phyloP scores from a whole-genome alignment of 148 eudicot species.

The Rhododendron vialii region DNA sequence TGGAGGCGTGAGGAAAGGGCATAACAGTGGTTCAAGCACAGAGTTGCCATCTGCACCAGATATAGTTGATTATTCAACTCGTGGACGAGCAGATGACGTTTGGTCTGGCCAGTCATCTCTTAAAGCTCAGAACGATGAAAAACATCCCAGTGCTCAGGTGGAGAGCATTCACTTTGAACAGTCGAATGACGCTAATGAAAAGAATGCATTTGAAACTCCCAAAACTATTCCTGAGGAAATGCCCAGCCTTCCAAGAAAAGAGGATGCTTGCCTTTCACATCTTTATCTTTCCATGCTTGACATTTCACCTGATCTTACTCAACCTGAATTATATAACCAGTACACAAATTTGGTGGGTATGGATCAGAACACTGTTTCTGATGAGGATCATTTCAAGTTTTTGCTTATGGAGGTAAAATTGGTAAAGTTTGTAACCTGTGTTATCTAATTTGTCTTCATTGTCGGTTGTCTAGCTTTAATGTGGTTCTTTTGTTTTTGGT shows the following conservation, averaged over 20 bases:
- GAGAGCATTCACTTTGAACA: slow-evolving; percentile 29
- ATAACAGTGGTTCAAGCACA: slow-evolving; percentile 39
- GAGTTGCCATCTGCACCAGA: slow-evolving; percentile 39
- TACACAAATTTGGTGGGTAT: slow-evolving; percentile 43
- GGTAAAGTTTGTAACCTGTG: not conserved
- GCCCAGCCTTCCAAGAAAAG: slow-evolving; percentile 28
- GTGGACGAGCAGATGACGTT: slow-evolving; percentile 42
- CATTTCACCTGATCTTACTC: slow-evolving; percentile 64
- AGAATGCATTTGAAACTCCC: slow-evolving; percentile 28
- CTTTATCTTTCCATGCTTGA: slow-evolving; percentile 74
- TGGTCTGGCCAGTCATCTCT: slow-evolving; percentile 37
- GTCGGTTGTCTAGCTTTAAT: not conserved
- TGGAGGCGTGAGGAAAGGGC: slow-evolving; percentile 59
- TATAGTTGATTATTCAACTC: slow-evolving; percentile 35
- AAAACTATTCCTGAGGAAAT: slow-evolving; percentile 36
- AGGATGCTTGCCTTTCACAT: slow-evolving; percentile 37
- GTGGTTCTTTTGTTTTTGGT: not conserved
- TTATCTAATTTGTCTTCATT: not conserved
- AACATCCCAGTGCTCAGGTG: slow-evolving; percentile 29
- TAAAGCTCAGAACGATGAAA: slow-evolving; percentile 34
- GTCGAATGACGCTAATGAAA: slow-evolving; percentile 30
- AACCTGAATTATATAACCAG: slow-evolving; percentile 64
- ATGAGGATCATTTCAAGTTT: slow-evolving; percentile 36
- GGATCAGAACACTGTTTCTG: slow-evolving; percentile 32
- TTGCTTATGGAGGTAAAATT: slow-evolving; percentile 49